Conservation (phyloP, 495 filamentous ascomycete genomes). For the Chaetomium cochliodes region DNA sequence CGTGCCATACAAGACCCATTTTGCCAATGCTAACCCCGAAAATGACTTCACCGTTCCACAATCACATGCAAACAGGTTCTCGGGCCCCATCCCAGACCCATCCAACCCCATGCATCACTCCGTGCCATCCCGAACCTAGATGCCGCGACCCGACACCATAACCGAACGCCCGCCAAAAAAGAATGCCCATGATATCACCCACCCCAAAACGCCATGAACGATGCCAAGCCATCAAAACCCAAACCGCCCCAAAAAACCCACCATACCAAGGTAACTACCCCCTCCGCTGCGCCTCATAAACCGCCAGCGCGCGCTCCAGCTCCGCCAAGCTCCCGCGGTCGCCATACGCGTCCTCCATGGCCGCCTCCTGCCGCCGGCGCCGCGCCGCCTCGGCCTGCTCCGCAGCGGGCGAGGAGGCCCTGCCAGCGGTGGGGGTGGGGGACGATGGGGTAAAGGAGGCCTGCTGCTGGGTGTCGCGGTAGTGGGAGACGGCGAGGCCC, state of each 20-base stretch:
- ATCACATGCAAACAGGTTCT: not conserved
- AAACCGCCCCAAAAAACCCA: not conserved
- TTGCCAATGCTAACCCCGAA: not conserved
- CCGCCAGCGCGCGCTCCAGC: constrained; percentile 57
- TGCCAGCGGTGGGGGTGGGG: too few species aligned
- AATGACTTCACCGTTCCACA: not conserved
- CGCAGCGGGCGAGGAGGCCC: not conserved
- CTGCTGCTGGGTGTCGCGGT: constrained; percentile 33
- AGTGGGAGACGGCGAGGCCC: constrained; percentile 43
- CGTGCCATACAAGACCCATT: not conserved
- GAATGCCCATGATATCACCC: too few species aligned
- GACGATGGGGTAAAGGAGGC: constrained; percentile 13
- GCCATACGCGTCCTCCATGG: constrained; percentile 57
- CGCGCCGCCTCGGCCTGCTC: constrained; percentile 30
- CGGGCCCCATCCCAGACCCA: not conserved
- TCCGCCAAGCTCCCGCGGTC: constrained; percentile 56
- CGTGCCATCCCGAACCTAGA: not conserved
- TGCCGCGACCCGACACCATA: too few species aligned
- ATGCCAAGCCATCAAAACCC: not conserved
- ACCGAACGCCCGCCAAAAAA: not conserved
- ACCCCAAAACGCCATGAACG: constrained; percentile 14
- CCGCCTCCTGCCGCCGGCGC: constrained; percentile 30
- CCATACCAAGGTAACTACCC: too few species aligned
- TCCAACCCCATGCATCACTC: not conserved
- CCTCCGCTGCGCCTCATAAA: constrained; percentile 44